A percentile compares a stretch with the other conserved stretches of the same genome.
Evolutionary conservation across 768 basidiomycete genomes (phyloP).

Genomic region (Mycena metata): DNA sequence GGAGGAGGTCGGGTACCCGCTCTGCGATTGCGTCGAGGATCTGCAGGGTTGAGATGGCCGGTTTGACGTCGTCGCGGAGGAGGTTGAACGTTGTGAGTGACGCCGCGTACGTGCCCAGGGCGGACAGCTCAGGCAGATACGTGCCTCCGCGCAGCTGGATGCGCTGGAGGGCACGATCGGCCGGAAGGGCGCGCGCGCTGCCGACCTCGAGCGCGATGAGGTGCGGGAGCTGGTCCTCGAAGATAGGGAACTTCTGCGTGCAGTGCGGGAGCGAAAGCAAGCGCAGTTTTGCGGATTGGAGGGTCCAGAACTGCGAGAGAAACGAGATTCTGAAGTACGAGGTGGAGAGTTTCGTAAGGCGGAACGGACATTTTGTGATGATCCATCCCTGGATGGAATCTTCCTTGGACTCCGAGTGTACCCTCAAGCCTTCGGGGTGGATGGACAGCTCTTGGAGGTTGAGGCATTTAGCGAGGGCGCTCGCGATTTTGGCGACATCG

Average conservation of each 20-base stretch:
- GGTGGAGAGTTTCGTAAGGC: conserved; percentile 31
- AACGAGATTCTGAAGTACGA: conserved; percentile 21
- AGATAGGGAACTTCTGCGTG: not conserved
- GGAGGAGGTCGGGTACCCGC: conserved; percentile 11
- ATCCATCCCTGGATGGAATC: conserved; percentile 33
- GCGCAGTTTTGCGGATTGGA: conserved; percentile 26
- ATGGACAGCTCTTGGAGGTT: conserved; percentile 28
- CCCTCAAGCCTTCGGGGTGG: not conserved
- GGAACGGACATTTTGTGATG: conserved; percentile 27
- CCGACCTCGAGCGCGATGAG: conserved; percentile 31
- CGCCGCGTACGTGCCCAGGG: conserved; percentile 18
- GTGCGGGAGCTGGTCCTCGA: conserved; percentile 34
- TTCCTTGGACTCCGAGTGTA: not conserved
- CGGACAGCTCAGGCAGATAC: conserved; percentile 4
- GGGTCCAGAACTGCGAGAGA: conserved; percentile 28
- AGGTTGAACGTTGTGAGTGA: conserved; percentile 32
- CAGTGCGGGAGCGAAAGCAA: conserved; percentile 21
- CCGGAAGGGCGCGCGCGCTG: not conserved
- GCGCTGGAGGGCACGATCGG: conserved; percentile 25
- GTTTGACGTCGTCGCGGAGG: not conserved
- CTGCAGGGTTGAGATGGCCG: not conserved
- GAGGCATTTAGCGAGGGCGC: conserved; percentile 27
- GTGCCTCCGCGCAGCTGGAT: conserved; percentile 26
- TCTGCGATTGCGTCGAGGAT: conserved; percentile 13
- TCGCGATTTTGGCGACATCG: conserved; percentile 14